phyloP scores from a whole-genome alignment of 2,329 filamentous ascomycete genomes.

The Fusarium napiforme region DNA sequence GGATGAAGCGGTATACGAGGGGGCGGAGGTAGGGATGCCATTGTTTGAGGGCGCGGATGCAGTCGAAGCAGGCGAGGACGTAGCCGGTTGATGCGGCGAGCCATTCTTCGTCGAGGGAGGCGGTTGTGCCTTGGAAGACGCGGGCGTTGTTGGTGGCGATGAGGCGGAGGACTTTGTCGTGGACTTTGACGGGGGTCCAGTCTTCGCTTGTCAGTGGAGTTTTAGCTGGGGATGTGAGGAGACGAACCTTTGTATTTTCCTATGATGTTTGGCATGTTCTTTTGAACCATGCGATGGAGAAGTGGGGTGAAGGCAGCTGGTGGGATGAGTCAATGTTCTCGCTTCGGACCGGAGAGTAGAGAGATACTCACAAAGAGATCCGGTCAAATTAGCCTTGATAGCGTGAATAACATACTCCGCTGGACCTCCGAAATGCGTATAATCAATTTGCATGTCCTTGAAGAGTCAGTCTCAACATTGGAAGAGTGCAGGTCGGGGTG shows the following conservation, averaged over 20 bases:
- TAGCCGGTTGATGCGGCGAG: conserved; percentile 4
- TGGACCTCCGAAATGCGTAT: conserved; percentile 19
- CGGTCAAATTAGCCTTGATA: conserved; percentile 11
- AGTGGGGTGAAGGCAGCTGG: conserved; percentile 5
- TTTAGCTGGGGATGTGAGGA: rapidly evolving
- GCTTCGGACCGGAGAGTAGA: too few species aligned
- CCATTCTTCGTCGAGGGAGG: conserved; percentile 20
- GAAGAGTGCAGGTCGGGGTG: rapidly evolving
- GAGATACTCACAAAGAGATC: not conserved
- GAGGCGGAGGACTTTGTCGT: conserved; percentile 6
- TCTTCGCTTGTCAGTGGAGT: not conserved
- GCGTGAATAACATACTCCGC: conserved; percentile 18
- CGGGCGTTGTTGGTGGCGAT: conserved; percentile 19
- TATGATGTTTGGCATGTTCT: not conserved
- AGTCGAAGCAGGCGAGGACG: conserved; percentile 14
- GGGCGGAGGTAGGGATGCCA: conserved; percentile 18
- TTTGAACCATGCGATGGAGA: conserved; percentile 1
- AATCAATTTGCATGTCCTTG: conserved; percentile 25
- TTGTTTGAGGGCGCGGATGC: conserved; percentile 21
- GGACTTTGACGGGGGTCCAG: conserved; percentile 14
- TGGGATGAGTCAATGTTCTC: too few species aligned
- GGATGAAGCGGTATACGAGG: conserved; percentile 13
- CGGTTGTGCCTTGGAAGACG: conserved; percentile 16
- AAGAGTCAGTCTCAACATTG: not conserved
- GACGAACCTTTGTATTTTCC: not conserved